Evolutionary conservation across 768 basidiomycete genomes (phyloP).

Genomic region (Daedalea quercina): DNA sequence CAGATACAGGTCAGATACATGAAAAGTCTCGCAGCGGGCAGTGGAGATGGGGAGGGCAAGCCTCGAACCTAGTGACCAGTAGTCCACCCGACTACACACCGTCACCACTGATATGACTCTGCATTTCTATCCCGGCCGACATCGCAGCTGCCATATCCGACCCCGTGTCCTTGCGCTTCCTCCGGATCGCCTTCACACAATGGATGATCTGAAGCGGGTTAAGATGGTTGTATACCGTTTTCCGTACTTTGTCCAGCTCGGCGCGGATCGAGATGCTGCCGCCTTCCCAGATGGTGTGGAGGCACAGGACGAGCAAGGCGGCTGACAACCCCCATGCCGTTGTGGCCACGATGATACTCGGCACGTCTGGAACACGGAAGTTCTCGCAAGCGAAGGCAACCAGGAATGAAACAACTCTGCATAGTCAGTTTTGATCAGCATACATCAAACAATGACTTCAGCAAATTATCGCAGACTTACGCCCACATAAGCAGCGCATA

Average conservation of each 20-base stretch:
- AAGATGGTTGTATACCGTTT: no score
- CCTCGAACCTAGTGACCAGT: no score
- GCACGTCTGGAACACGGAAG: constrained; percentile 20
- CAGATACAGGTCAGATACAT: no score
- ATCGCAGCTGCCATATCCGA: no score
- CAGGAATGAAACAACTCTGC: constrained; percentile 33
- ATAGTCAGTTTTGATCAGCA: background rate
- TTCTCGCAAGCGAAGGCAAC: constrained; percentile 31
- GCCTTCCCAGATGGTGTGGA: constrained; percentile 36
- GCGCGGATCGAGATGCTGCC: constrained; percentile 5
- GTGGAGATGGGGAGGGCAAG: no score
- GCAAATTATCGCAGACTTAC: constrained; percentile 29
- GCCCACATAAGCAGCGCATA: constrained; percentile 55
- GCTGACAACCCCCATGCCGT: constrained; percentile 21
- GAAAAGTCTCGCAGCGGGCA: no score
- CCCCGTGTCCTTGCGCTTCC: no score
- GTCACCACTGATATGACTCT: no score
- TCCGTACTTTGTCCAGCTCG: background rate
- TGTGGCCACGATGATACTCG: constrained; percentile 24
- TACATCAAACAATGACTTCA: background rate
- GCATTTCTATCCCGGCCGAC: no score
- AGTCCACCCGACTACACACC: no score
- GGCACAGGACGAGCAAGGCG: constrained; percentile 37
- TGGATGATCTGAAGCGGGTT: no score
- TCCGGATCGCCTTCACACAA: no score